Evolutionary conservation across 108 stramenopile species (phyloP), one percentile per base, ranked within the genome.

Genomic region (Nitzschia sp.): DNA sequence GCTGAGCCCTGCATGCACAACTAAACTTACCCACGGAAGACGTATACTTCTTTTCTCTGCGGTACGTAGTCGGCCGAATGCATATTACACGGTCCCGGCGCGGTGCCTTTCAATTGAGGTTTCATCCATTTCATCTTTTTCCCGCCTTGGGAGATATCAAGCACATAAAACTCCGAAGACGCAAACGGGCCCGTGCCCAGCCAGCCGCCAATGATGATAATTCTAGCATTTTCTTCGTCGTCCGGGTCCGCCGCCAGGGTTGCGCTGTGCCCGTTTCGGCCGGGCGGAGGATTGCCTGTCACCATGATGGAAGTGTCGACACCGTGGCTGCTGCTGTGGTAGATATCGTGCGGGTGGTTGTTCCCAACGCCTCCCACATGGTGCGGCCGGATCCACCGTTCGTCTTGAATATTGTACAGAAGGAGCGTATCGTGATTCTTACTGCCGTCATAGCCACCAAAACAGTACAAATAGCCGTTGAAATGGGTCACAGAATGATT

Each of bases 41-140:
- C 95, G 61, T 88, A 94, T 17, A 96, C 85, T 62, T 92, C 86
- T 8, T 73, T 59, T 30, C 61, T 59, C 30, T 71, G 30, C 3
- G 85, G 73, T 2, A 96, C 80, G 48, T 72, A 97, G 65, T 97
- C 97, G 0, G 94, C 92, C 0, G 89, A 90, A 77, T 97, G 97
- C 97, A 97, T 97, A 69, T 97, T 97, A 79, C 97, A 97, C 0
- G 95, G 93, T 21, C 96, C 96, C 11, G 96, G 96, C 1, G 96
- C 83, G 17, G 84, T 81, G 6, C 81, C 79, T 31, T 71, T 71
- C 13, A 84, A 71, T 30, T 77, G 65, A 1, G 89, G 93, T 58
- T 84, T 83, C 50, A 81, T 83, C 86, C 88, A 89, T 3, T 33
- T 17, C 29, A 90, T 36, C 26, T 76, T 53, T 31, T 75, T 76